Evolutionary conservation across 192 early-diverging fungal genomes (phyloP).

Genomic region (Chytriomyces sp.): DNA sequence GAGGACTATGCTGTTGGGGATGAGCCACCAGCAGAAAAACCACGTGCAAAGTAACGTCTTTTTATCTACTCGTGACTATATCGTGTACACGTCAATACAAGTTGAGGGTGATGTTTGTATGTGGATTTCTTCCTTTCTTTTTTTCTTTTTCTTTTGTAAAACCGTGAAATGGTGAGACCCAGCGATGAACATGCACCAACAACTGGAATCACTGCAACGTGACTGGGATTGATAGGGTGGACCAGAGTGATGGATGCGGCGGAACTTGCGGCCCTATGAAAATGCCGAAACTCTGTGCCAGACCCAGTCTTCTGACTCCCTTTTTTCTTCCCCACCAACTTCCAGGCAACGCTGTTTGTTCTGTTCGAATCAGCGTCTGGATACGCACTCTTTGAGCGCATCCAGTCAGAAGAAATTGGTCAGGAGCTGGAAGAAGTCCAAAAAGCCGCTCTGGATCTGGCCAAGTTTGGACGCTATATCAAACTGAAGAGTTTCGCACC

Average conservation of each 20-base stretch:
- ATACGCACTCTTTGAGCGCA: conserved; percentile 94
- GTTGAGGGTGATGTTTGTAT: background rate
- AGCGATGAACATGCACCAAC: too few species aligned
- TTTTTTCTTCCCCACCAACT: too few species aligned
- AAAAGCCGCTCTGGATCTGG: conserved; percentile 78
- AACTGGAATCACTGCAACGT: too few species aligned
- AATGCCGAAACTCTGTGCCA: too few species aligned
- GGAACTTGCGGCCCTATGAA: too few species aligned
- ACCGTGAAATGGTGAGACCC: conserved; percentile 11
- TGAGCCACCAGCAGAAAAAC: conserved; percentile 30
- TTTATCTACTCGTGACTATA: background rate
- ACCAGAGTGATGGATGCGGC: too few species aligned
- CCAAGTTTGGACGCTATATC: conserved; percentile 88
- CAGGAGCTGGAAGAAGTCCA: conserved; percentile 90
- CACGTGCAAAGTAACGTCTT: conserved; percentile 4
- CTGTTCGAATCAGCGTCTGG: conserved; percentile 95
- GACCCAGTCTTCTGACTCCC: too few species aligned
- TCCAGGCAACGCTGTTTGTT: conserved; percentile 51
- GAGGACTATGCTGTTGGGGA: conserved; percentile 20
- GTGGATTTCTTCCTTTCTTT: background rate
- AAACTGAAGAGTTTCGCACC: conserved; percentile 95
- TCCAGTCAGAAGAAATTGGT: conserved; percentile 94
- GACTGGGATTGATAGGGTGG: too few species aligned
- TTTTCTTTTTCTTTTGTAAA: conserved; percentile 26
- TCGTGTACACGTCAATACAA: background rate